Evolutionary conservation across 2,329 filamentous ascomycete species (phyloP).

Genomic region (Zymoseptoria passerinii): DNA sequence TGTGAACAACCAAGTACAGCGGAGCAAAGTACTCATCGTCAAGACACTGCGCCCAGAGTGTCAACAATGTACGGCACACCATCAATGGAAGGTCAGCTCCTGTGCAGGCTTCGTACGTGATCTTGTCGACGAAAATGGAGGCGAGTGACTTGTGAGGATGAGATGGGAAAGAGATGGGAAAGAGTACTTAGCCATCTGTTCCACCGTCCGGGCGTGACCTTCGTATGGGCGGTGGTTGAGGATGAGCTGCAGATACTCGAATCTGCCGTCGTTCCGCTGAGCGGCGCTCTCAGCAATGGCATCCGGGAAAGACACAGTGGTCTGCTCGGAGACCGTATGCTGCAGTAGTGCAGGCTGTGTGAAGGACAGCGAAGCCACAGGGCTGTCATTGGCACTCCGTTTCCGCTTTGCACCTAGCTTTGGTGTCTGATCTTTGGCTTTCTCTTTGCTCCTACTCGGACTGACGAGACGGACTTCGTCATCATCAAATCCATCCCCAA

Average conservation of each 20-base stretch:
- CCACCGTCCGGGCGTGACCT: slow-evolving; percentile 55
- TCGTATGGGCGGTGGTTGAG: slow-evolving; percentile 53
- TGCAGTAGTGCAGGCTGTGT: slow-evolving; percentile 15
- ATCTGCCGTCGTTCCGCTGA: slow-evolving; percentile 14
- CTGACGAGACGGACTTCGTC: slow-evolving; percentile 42
- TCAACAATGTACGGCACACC: slow-evolving; percentile 56
- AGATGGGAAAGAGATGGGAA: slow-evolving; percentile 62
- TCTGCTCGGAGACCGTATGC: slow-evolving; percentile 17
- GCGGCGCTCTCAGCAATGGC: not conserved
- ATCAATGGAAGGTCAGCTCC: slow-evolving; percentile 51
- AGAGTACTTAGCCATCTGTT: slow-evolving; percentile 55
- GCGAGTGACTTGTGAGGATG: slow-evolving; percentile 54
- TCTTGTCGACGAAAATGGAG: slow-evolving; percentile 57
- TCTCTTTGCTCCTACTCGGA: slow-evolving; percentile 37
- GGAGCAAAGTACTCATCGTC: slow-evolving; percentile 56
- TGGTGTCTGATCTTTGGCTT: slow-evolving; percentile 49
- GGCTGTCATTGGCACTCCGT: slow-evolving; percentile 55
- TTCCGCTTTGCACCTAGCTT: slow-evolving; percentile 61
- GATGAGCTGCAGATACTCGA: slow-evolving; percentile 49
- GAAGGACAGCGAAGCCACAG: slow-evolving; percentile 44
- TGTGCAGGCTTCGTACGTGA: slow-evolving; percentile 48
- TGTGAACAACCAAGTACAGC: slow-evolving; percentile 55
- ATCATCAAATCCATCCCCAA: slow-evolving; percentile 69
- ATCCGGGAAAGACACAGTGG: slow-evolving; percentile 3
- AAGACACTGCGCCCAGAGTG: slow-evolving; percentile 60